Conservation (phyloP, 345 rosid genomes). For the Trapa incisa region DNA sequence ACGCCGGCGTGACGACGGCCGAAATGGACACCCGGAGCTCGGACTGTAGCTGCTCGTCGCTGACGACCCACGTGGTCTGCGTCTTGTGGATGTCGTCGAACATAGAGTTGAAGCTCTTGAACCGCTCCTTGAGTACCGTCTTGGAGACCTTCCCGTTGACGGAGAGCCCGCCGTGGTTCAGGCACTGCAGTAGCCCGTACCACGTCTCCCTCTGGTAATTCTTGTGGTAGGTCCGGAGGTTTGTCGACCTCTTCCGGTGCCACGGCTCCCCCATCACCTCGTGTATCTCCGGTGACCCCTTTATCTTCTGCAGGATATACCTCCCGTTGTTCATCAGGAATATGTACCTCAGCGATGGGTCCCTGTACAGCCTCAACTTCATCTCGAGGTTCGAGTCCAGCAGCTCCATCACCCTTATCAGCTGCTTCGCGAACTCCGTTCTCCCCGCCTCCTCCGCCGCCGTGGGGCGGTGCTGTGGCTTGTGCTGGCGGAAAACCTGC, state of each 20-base stretch:
- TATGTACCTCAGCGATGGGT: constrained; percentile 41
- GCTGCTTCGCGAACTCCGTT: constrained; percentile 30
- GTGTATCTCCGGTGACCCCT: constrained; percentile 50
- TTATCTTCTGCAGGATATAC: constrained; percentile 64
- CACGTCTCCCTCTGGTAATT: constrained; percentile 79
- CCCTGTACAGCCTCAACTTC: constrained; percentile 55
- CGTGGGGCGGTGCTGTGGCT: neutral
- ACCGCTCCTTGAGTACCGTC: constrained; percentile 61
- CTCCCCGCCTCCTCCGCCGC: constrained; percentile 13
- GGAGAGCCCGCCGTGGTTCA: constrained; percentile 55
- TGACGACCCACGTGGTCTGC: constrained; percentile 78
- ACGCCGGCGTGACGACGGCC: constrained; percentile 76
- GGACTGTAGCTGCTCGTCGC: constrained; percentile 75
- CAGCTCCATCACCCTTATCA: constrained; percentile 50
- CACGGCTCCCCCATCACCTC: constrained; percentile 49
- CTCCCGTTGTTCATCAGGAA: constrained; percentile 93
- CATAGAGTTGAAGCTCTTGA: constrained; percentile 54
- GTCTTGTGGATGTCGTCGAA: constrained; percentile 85
- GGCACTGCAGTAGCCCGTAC: constrained; percentile 45
- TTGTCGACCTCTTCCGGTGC: constrained; percentile 54
- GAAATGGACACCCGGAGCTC: constrained; percentile 79
- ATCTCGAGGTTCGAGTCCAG: constrained; percentile 49
- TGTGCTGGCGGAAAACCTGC: constrained; percentile 44
- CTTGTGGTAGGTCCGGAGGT: constrained; percentile 66
- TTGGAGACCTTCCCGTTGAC: constrained; percentile 55